A percentile compares a stretch with the other conserved stretches of the same genome.
Evolutionary conservation across 106 monocot species (phyloP).

Genomic region (Vanilla planifolia): DNA sequence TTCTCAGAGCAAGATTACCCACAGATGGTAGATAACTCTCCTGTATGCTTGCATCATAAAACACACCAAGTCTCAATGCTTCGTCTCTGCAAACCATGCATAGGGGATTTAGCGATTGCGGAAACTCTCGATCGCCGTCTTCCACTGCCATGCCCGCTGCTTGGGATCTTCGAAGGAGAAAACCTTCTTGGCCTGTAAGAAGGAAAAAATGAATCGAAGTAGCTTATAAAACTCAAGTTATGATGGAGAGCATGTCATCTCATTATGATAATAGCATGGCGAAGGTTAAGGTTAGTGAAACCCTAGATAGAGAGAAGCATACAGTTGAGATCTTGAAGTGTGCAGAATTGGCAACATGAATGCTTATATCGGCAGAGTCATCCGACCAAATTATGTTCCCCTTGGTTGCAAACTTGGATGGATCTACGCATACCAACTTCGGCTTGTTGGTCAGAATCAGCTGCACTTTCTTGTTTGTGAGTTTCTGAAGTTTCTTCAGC

Average conservation of each 20-base stretch:
- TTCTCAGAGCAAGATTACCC: not conserved
- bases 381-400: slow-evolving; percentile 70
- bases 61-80: too few relatives aligned
- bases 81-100: not conserved
- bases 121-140: slow-evolving; percentile 77
- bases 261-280: too few relatives aligned
- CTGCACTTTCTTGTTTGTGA: slow-evolving; percentile 88
- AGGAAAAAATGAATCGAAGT: not conserved
- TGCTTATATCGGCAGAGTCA: slow-evolving; percentile 43
- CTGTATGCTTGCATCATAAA: not conserved
- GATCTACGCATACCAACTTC: slow-evolving; percentile 71
- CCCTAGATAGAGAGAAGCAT: slow-evolving; percentile 12
- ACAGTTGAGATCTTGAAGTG: slow-evolving; percentile 96
- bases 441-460: slow-evolving; percentile 91
- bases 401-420: slow-evolving; percentile 59
- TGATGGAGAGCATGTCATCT: not conserved
- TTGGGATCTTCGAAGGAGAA: slow-evolving; percentile 88
- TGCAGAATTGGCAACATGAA: slow-evolving; percentile 63
- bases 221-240: not conserved
- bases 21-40: not conserved
- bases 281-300: too few relatives aligned
- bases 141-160: slow-evolving; percentile 87
- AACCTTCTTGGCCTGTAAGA: slow-evolving; percentile 73
- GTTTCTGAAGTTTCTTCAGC: slow-evolving; percentile 75
- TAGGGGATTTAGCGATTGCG: slow-evolving; percentile 16